Evolutionary conservation across 108 stramenopile species (phyloP).

Genomic region (Skeletonema marinoi): DNA sequence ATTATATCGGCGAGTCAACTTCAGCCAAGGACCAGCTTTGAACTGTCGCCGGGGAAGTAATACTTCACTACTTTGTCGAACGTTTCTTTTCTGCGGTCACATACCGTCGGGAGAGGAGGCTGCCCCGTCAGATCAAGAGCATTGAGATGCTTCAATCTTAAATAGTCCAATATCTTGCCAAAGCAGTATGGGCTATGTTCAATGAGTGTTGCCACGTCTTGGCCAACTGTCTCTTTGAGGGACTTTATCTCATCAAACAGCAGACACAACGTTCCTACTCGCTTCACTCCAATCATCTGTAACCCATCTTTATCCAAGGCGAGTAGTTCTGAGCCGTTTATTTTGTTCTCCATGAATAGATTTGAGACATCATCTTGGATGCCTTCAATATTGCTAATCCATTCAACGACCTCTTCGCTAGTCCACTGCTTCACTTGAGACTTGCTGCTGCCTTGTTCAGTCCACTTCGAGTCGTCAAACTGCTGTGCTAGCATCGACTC

Average conservation of each 20-base stretch:
- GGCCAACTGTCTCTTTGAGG: neutral
- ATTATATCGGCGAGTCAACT: too few species aligned
- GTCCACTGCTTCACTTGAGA: conserved; percentile 7
- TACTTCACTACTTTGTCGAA: conserved; percentile 10
- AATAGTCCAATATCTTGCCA: too few species aligned
- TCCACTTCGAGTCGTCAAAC: conserved; percentile 8
- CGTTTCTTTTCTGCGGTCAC: neutral
- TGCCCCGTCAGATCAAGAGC: neutral
- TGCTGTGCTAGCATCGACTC: conserved; percentile 6
- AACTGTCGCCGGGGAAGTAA: conserved; percentile 7
- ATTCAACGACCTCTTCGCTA: conserved; percentile 1
- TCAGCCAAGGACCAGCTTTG: neutral
- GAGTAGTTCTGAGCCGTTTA: conserved; percentile 9
- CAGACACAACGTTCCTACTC: conserved; percentile 2
- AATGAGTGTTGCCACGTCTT: too few species aligned
- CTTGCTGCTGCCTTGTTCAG: neutral
- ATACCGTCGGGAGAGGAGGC: neutral
- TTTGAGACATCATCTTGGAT: neutral
- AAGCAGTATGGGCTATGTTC: too few species aligned
- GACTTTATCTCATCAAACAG: conserved; percentile 3
- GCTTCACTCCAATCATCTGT: conserved; percentile 10
- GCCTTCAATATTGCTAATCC: neutral
- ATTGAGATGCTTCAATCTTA: neutral
- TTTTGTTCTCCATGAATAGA: neutral
- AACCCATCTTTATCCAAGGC: conserved; percentile 6